Evolutionary conservation across 2,329 filamentous ascomycete genomes (phyloP), one percentile per base, ranked within the genome.

Genomic region (Aspergillus tanneri): DNA sequence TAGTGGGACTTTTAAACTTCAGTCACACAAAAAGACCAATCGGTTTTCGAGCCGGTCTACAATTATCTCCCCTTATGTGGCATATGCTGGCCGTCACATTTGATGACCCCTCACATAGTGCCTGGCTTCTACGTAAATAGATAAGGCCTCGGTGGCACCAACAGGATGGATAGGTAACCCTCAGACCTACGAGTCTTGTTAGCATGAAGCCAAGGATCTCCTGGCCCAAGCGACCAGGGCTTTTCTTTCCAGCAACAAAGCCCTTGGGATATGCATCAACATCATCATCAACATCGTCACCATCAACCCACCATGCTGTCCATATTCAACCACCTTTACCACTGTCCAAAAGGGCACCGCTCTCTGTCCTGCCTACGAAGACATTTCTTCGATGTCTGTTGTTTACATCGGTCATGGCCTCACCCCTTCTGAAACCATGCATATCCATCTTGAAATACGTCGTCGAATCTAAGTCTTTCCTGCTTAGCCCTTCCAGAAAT

Each of bases 401-500:
- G 11, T 54, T 58, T 27, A 58, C 57, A 1, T 54, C 54, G 6
- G 44, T 57, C 2, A 58, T 58, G 50, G 54, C 56, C 2, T 57
- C 57, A 2, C 57, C 53, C 2, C 41, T 60, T 3, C 35, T 60
- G 8, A 40, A 46, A 8, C 53, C 58, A 0, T 51, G 43, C 3
- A 24, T 60, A 1, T 55, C 59, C 2, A 39, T 69, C 8, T 52
- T 72, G 30, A 60, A 63, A 24, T 64, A 58, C n/a, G 62, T 72
- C 28, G 63, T 67, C 3, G 63, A 69, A 30, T 72, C 70, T 8
- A 66, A 67, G 19, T 68, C 64, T 0, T 30, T 56, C 3, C 37
- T 75, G 2, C 54, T 77, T 3, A 69, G 72, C 43, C 70, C 73
- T 0, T 71, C 75, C 21, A 61, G 57, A 4, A 75, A 75, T 49